These are phyloP conservation scores for Cladosporium austrohemisphaericum DNA, from an alignment of 2,329 filamentous ascomycete genomes.

Conservation along the genomic window DNA sequence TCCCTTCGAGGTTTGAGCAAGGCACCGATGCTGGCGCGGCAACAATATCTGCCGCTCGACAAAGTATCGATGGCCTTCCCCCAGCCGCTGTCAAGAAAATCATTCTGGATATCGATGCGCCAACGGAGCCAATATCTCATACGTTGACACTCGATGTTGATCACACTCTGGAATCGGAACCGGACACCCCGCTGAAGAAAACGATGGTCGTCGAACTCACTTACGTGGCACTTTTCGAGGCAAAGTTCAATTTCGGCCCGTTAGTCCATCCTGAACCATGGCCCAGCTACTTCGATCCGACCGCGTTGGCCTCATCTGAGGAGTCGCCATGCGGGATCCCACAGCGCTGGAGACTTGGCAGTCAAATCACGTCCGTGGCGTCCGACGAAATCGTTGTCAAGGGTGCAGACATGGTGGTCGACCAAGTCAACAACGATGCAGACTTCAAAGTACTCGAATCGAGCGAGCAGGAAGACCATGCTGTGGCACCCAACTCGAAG, in stretches of 20 bases:
- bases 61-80: not conserved
- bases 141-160: slow-evolving; percentile 68
- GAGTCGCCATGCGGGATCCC: slow-evolving; percentile 58
- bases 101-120: slow-evolving; percentile 33
- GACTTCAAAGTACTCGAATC: slow-evolving; percentile 45
- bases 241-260: slow-evolving; percentile 82
- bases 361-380: slow-evolving; percentile 71
- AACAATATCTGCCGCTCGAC: not conserved
- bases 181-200: slow-evolving; percentile 76
- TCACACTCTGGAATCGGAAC: slow-evolving; percentile 76
- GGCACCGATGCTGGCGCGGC: not conserved
- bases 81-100: not conserved
- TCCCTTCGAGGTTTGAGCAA: slow-evolving; percentile 1
- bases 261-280: slow-evolving; percentile 73
- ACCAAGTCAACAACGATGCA: slow-evolving; percentile 60
- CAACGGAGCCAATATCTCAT: slow-evolving; percentile 51
- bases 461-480: slow-evolving; percentile 12
- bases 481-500: slow-evolving; percentile 18
- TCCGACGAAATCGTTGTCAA: slow-evolving; percentile 59
- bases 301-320: slow-evolving; percentile 26
- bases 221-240: slow-evolving; percentile 81
- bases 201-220: slow-evolving; percentile 56
- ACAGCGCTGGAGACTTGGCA: slow-evolving; percentile 77
- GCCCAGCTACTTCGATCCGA: slow-evolving; percentile 75
- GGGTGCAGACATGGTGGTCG: slow-evolving; percentile 60